Percentiles rank a stretch among this genome's conserved stretches.
Evolutionary conservation across 1,284 basidiomycete genomes (phyloP).

Genomic region (Rhizopogon parksii): DNA sequence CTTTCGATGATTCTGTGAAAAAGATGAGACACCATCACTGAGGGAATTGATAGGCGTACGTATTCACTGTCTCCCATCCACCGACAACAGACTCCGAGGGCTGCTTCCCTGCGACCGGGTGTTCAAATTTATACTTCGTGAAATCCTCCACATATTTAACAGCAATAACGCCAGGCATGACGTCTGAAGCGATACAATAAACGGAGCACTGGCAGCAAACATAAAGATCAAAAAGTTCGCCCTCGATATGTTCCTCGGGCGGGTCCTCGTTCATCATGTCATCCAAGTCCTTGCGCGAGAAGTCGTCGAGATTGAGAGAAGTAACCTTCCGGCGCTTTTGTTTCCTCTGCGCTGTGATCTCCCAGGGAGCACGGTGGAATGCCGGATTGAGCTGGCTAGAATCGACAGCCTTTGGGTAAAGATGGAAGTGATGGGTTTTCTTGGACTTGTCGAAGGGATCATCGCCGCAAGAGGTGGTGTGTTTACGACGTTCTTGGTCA

Average conservation of each 20-base stretch:
- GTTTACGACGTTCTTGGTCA: constrained; percentile 44
- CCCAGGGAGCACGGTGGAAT: constrained; percentile 55
- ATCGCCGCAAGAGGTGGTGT: constrained; percentile 45
- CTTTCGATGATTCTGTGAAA: constrained; percentile 59
- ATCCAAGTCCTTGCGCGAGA: constrained; percentile 29
- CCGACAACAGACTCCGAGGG: constrained; percentile 44
- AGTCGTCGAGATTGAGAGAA: constrained; percentile 23
- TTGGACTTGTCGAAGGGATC: constrained; percentile 44
- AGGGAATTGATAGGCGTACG: constrained; percentile 33
- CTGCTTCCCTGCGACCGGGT: constrained; percentile 35
- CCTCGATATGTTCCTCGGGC: constrained; percentile 35
- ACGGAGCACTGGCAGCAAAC: constrained; percentile 76
- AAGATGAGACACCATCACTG: constrained; percentile 12
- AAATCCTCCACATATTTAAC: constrained; percentile 42
- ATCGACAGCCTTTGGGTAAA: constrained; percentile 61
- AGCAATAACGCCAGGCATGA: constrained; percentile 67
- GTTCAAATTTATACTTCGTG: constrained; percentile 32
- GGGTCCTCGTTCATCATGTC: constrained; percentile 28
- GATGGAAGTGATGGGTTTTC: constrained; percentile 73
- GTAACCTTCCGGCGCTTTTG: constrained; percentile 41
- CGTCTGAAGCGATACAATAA: constrained; percentile 59
- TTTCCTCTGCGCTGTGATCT: constrained; percentile 40
- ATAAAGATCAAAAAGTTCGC: constrained; percentile 65
- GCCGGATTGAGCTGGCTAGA: constrained; percentile 56
- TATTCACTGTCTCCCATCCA: constrained; percentile 62